Base-by-base conservation (phyloP, 106 monocot species). In the Amphibolis antarctica region DNA sequence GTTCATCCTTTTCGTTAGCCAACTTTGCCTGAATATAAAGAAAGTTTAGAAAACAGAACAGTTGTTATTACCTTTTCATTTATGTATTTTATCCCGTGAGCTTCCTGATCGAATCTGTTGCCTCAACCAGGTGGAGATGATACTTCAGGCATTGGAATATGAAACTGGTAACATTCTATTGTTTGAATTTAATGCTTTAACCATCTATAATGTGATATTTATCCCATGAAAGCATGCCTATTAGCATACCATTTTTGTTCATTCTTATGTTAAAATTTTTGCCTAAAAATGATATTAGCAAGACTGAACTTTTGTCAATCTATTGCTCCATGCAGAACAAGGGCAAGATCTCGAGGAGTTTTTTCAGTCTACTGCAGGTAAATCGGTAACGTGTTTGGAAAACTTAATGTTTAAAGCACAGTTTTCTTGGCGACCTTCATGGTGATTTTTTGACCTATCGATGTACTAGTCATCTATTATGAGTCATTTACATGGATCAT, bases 131-230 rank as follows among this genome's bases (percentile, higher is more conserved):
- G 80, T 98, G 58, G 96, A 98, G 71, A 98, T 98, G 96, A 98
- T 98, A 69, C 87, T 98, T 77, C 96, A 98, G 71, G 96, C 96
- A 50, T 71, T 98, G 28, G 96, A 98, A 73, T 98, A 98, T 63
- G 96, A 98, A 80, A 82, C 73, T 43, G 96, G 96, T 98, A 73
- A 61, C 69, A 20, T 11, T 10, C 60, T 12, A 47, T 10, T 45
- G 28, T 15, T 55, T 63, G 17, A 31, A 5, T 0, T 9, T 10
- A 5, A 10, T 47, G 53, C 14, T 22, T 6, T 9, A 44, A 21
- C 23, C 44, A 17, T 57, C 14, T 15, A 28, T n/a, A n/a, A n/a
- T n/a, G n/a, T n/a, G n/a, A 28, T 27, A 9, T 26, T 57, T 25
- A 57, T 28, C 56, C 7, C 36, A 36, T 36, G 36, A 36, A 36